Conservation (phyloP, 768 basidiomycete genomes). For the Collybiopsis confluens region DNA sequence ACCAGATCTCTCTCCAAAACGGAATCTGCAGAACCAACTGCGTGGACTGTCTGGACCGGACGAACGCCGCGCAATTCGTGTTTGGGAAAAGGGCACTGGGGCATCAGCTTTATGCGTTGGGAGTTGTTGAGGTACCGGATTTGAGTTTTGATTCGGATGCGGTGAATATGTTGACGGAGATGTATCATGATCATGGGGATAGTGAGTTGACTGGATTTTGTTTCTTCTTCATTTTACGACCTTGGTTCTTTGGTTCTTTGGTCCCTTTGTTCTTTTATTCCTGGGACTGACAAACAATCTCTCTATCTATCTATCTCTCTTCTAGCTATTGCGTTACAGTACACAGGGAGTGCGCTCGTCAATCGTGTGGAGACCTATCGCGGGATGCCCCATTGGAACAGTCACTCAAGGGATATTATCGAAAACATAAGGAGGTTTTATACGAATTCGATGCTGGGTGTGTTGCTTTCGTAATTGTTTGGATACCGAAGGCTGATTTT, state of each 20-base stretch:
- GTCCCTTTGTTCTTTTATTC: no score
- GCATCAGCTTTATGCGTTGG: slow-evolving; percentile 93
- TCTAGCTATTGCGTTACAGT: slow-evolving; percentile 93
- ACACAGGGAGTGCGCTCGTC: slow-evolving; percentile 93
- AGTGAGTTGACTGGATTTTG: no score
- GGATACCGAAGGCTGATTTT: no score
- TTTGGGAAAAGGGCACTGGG: slow-evolving; percentile 94
- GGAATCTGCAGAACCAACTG: slow-evolving; percentile 94
- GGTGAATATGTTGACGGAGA: slow-evolving; percentile 94
- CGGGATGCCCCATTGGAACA: slow-evolving; percentile 95
- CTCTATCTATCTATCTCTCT: no score
- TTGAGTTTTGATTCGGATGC: slow-evolving; percentile 91
- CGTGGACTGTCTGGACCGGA: slow-evolving; percentile 94
- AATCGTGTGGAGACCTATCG: slow-evolving; percentile 96
- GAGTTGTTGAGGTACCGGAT: slow-evolving; percentile 76
- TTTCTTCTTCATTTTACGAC: no score
- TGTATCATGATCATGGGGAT: slow-evolving; percentile 98
- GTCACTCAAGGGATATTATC: slow-evolving; percentile 93
- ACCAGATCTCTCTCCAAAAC: slow-evolving; percentile 76
- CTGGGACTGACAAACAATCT: no score
- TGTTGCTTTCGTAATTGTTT: background rate
- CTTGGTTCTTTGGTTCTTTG: no score
- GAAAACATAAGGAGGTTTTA: slow-evolving; percentile 95
- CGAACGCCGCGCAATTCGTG: slow-evolving; percentile 95
- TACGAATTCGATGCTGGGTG: slow-evolving; percentile 88